Conservation (phyloP, 805 yeast species). For the Pichia exigua region DNA sequence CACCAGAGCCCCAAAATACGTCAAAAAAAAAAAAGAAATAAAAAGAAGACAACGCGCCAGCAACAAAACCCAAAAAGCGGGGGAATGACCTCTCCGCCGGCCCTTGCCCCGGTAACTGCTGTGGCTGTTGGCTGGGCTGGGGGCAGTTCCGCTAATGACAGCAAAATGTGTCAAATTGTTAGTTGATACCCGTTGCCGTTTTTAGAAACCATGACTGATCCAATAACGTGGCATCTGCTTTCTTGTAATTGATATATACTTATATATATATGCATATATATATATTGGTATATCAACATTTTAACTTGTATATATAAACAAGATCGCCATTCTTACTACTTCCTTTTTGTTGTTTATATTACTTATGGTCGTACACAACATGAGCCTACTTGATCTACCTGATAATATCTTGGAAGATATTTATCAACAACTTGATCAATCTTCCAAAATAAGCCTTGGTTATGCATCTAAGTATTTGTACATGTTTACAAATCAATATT, state of each 20-base stretch:
- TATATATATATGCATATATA: too few relatives aligned
- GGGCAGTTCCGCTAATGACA: not conserved
- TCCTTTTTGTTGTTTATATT: not conserved
- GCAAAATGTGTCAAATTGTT: not conserved
- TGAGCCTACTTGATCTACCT: constrained; percentile 4
- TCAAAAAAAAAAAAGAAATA: too few relatives aligned
- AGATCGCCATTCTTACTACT: not conserved
- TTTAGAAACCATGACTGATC: not conserved
- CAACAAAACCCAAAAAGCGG: too few relatives aligned
- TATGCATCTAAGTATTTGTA: not conserved
- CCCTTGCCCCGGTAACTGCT: not conserved
- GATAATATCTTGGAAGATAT: constrained; percentile 3
- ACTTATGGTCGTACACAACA: not conserved
- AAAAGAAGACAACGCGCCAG: too few relatives aligned
- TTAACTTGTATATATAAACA: not conserved
- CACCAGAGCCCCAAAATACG: too few relatives aligned
- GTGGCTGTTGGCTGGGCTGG: not conserved
- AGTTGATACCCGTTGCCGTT: not conserved
- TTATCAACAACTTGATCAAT: not conserved
- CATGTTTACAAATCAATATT: not conserved
- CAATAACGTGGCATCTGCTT: too few relatives aligned
- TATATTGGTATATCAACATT: too few relatives aligned
- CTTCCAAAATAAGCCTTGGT: not conserved
- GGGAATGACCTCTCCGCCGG: too few relatives aligned
- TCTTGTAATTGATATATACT: too few relatives aligned